Base-by-base conservation (phyloP, 2,329 filamentous ascomycete species). In the Sphaerostilbella broomeana region DNA sequence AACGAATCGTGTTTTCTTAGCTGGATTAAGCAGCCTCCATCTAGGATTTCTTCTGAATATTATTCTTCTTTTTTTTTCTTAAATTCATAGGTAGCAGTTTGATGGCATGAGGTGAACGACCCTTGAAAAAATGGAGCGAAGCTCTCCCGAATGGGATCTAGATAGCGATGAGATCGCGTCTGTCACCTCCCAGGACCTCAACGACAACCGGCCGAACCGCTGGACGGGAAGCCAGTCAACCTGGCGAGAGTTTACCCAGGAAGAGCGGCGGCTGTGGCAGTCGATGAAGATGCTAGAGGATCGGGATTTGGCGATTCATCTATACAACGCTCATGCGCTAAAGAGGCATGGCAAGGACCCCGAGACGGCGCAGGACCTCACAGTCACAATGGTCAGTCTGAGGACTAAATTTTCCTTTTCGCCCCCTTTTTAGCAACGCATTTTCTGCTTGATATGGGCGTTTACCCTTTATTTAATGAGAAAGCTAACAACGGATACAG, bases 321-420 rank as follows among this genome's bases (percentile, higher is more conserved):
- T 95, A 5, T 94, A 86, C 63, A 86, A 92, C 59, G 72, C 82
- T 0, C 82, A 83, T 62, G 73, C 73, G 24, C 65, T 94, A 39
- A 87, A 82, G 58, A 51, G 51, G 39, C 51, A 50, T 24, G 53
- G 47, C 6, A 49, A 44, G 24, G 47, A 58, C 28, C 38, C 47
- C 18, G 55, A 39, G 38, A 54, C 51, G 30, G 55, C 53, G 2
- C 39, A 49, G 15, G 51, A 53, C 29, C 38, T 62, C n/a, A 49
- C 51, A 8, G 42, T 60, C 19, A 50, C 50, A 42, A 55, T 47
- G 43, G 60, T 57, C 43, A 52, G 53, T 36, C 17, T 16, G 22
- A 12, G 22, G 22, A 20, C 18, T 20, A 12, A n/a, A 11, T 16
- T 19, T 7, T 30, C 19, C 25, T 27, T 10, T 31, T 39, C 13